Conservation (phyloP, 1,139 yeast species). For the Scheffersomyces quercinus region DNA sequence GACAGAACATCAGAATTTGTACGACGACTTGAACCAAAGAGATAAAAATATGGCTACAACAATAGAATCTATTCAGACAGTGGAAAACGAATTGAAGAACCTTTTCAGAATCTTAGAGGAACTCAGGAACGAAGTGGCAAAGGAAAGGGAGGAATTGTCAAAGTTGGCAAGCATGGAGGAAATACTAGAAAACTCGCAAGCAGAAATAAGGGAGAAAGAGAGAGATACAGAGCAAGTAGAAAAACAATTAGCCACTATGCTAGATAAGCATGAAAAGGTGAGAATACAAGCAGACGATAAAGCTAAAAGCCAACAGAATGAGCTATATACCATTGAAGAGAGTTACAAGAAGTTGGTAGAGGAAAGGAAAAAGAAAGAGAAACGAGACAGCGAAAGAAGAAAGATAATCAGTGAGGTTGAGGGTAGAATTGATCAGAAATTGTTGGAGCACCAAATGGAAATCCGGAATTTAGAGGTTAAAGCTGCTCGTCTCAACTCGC, state of each 20-base stretch:
- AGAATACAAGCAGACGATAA: constrained; percentile 51
- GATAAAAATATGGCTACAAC: constrained; percentile 56
- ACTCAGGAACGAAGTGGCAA: constrained; percentile 49
- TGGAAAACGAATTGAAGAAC: constrained; percentile 55
- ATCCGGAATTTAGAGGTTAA: constrained; percentile 54
- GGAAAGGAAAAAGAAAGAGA: constrained; percentile 53
- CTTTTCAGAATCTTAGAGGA: constrained; percentile 59
- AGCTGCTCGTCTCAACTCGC: constrained; percentile 54
- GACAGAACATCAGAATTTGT: constrained; percentile 28
- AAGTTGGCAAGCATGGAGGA: constrained; percentile 47
- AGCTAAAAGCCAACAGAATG: constrained; percentile 39
- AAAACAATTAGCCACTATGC: constrained; percentile 53
- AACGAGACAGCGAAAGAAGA: constrained; percentile 50
- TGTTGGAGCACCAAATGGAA: constrained; percentile 53
- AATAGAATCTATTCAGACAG: constrained; percentile 57
- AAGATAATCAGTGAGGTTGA: constrained; percentile 51
- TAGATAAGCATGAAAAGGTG: constrained; percentile 55
- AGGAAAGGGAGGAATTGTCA: constrained; percentile 44
- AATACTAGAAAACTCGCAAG: constrained; percentile 37
- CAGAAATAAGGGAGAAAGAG: constrained; percentile 39
- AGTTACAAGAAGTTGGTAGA: constrained; percentile 50
- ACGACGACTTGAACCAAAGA: constrained; percentile 47
- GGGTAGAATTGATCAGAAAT: constrained; percentile 43
- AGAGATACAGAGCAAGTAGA: constrained; percentile 51
- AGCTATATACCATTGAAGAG: constrained; percentile 45